A percentile compares a stretch with the other conserved stretches of the same genome.
These are phyloP conservation scores for Clarireedia monteithiana DNA, from an alignment of 2,329 filamentous ascomycete species.

Conservation along the genomic window DNA sequence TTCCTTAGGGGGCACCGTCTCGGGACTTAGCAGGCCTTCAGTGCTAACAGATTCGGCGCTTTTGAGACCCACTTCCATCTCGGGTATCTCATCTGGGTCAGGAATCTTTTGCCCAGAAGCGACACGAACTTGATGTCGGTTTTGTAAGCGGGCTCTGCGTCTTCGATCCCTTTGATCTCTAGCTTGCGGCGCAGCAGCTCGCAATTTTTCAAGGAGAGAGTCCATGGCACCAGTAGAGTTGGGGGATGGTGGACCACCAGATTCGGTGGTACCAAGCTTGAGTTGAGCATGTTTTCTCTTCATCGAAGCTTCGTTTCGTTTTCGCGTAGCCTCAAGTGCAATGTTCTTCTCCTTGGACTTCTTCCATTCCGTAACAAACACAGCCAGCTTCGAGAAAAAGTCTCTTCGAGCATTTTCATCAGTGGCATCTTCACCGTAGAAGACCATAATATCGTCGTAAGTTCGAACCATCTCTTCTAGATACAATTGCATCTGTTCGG, in stretches of 20 bases:
- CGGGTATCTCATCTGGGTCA: constrained; percentile 57
- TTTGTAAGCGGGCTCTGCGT: constrained; percentile 80
- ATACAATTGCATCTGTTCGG: constrained; percentile 90
- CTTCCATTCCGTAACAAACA: constrained; percentile 92
- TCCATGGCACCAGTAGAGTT: constrained; percentile 89
- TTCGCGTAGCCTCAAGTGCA: constrained; percentile 69
- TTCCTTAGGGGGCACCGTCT: constrained; percentile 18
- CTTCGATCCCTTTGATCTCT: constrained; percentile 84
- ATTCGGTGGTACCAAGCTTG: constrained; percentile 39
- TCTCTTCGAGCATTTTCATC: constrained; percentile 92
- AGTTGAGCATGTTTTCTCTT: constrained; percentile 75
- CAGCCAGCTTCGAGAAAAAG: constrained; percentile 89
- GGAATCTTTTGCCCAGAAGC: constrained; percentile 86
- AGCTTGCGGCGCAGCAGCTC: constrained; percentile 83
- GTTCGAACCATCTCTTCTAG: constrained; percentile 86
- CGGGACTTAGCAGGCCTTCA: constrained; percentile 26
- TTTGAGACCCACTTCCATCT: constrained; percentile 44
- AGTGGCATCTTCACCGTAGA: constrained; percentile 87
- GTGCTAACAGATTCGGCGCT: constrained; percentile 39
- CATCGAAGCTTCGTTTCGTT: constrained; percentile 84
- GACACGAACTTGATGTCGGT: constrained; percentile 80
- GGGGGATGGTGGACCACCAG: constrained; percentile 51
- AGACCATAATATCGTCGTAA: constrained; percentile 92
- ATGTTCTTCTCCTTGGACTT: constrained; percentile 92
- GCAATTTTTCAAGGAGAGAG: constrained; percentile 85